Base-by-base conservation (phyloP, 1,284 basidiomycete genomes). In the Sanguinoderma infundibulare region DNA sequence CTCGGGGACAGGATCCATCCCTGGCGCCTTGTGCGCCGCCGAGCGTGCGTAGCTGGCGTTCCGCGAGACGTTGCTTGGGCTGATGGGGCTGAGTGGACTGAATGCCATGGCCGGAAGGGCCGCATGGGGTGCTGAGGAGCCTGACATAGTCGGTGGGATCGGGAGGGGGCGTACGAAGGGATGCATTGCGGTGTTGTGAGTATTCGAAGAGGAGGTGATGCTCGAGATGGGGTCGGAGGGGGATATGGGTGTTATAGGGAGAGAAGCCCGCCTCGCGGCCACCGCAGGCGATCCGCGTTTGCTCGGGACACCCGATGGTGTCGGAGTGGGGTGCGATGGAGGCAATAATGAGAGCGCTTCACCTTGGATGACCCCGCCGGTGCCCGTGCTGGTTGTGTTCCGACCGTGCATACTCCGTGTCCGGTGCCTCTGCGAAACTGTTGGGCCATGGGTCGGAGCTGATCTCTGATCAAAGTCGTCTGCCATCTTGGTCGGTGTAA, bases 1-100 rank as follows among this genome's bases (percentile, higher is more conserved):
- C 58, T 71, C 71, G 57, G 64, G 60, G 44, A 72, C 62, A 34
- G 71, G 68, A 40, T 69, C 69, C 72, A 72, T 72, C 54, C 59
- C 65, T 34, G 5, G 59, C 28, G 42, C 24, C 42, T 46, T 46
- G 24, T 46, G 42, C 24, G 22, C 28, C 12, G 24, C 24, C 24
- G 62, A 22, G 47, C 60, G 65, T 6, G 61, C 34, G 35, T 63
- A 64, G 42, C 62, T 57, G 8, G 54, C 32, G 32, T n/a, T 60
- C 47, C 26, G 62, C 26, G 52, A 17, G 9, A 50, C 51, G 44
- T 15, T 38, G 15, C 42, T 46, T 3, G 59, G 59, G 39, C 54
- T 53, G 32, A 57, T 42, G 20, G 60, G 60, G n/a, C 57, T 55
- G 22, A 57, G 55, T 12, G 53, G 53, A 34, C 55, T 44, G 54